These are phyloP conservation scores for Cryptomeria japonica DNA, from an alignment of 75 land plant species.

Conservation along the genomic window DNA sequence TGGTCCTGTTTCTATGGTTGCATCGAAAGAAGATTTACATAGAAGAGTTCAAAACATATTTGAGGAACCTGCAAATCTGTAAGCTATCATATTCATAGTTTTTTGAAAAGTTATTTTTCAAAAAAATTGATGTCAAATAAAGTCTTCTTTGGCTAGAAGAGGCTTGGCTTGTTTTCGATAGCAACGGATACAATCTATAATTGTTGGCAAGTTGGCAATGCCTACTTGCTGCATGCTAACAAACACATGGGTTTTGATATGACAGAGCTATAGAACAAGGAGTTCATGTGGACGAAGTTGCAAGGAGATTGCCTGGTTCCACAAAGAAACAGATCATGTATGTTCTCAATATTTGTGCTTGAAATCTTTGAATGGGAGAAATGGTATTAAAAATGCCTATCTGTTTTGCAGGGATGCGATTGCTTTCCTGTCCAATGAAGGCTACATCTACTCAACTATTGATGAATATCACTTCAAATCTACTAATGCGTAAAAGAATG, in stretches of 20 bases:
- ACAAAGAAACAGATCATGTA: slow-evolving; percentile 55
- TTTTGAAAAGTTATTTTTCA: neutral
- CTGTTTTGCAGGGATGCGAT: slow-evolving; percentile 49
- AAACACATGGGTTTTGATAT: slow-evolving; percentile 7
- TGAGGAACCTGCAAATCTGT: slow-evolving; percentile 54
- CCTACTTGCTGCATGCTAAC: neutral
- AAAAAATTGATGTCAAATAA: neutral
- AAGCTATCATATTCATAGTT: slow-evolving; percentile 2
- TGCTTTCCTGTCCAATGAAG: slow-evolving; percentile 50
- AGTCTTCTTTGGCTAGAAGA: neutral
- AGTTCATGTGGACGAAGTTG: slow-evolving; percentile 51
- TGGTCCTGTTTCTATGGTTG: slow-evolving; percentile 15
- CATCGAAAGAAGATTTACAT: slow-evolving; percentile 38
- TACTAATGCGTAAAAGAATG: slow-evolving; percentile 24
- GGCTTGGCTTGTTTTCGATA: neutral
- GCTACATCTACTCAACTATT: slow-evolving; percentile 51
- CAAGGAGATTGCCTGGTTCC: slow-evolving; percentile 36
- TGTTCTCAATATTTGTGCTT: neutral
- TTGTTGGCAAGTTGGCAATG: neutral
- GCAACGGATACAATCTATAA: neutral
- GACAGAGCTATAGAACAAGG: slow-evolving; percentile 48
- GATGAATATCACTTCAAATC: slow-evolving; percentile 64
- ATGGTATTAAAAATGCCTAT: neutral
- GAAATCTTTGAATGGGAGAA: neutral
- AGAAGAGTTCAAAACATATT: slow-evolving; percentile 42